Conservation (phyloP, 352 stramenopile genomes). For the Phytopythium mirpurense region DNA sequence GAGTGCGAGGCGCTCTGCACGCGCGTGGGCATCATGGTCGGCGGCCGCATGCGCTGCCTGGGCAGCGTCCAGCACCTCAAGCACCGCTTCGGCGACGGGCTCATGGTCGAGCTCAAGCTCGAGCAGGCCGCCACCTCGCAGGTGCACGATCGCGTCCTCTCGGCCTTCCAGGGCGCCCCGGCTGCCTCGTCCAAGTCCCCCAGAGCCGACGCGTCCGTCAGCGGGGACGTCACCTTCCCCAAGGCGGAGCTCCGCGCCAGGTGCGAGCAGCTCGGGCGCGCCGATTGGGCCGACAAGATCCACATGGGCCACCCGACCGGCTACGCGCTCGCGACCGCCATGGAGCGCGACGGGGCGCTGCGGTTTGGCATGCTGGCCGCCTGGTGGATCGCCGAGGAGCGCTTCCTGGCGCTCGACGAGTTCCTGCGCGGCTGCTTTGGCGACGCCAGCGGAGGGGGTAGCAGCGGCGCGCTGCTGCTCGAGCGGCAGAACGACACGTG, state of each 20-base stretch:
- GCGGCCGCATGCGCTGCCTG: constrained; percentile 65
- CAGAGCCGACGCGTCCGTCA: background rate
- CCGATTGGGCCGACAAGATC: constrained; percentile 42
- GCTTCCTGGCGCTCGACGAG: constrained; percentile 31
- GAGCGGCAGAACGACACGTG: constrained; percentile 71
- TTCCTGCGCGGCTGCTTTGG: constrained; percentile 48
- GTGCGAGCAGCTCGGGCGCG: constrained; percentile 42
- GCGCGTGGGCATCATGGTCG: constrained; percentile 93
- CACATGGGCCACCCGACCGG: constrained; percentile 48
- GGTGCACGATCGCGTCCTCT: constrained; percentile 25
- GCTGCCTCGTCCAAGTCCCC: background rate
- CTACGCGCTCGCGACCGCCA: constrained; percentile 44
- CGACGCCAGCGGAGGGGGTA: constrained; percentile 7
- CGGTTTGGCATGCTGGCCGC: constrained; percentile 35
- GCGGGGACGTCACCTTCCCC: constrained; percentile 21
- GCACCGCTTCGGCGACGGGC: constrained; percentile 92
- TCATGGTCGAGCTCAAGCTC: constrained; percentile 86
- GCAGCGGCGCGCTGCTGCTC: constrained; percentile 35
- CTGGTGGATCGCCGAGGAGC: constrained; percentile 65
- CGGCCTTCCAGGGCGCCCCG: constrained; percentile 17
- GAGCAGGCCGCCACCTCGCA: constrained; percentile 21
- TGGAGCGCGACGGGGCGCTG: constrained; percentile 47
- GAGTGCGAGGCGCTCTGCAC: constrained; percentile 94
- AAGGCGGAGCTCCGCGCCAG: constrained; percentile 30
- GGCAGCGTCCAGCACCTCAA: constrained; percentile 94